Evolutionary conservation across 2,329 filamentous ascomycete genomes (phyloP).

Genomic region (Aulographum hederae): DNA sequence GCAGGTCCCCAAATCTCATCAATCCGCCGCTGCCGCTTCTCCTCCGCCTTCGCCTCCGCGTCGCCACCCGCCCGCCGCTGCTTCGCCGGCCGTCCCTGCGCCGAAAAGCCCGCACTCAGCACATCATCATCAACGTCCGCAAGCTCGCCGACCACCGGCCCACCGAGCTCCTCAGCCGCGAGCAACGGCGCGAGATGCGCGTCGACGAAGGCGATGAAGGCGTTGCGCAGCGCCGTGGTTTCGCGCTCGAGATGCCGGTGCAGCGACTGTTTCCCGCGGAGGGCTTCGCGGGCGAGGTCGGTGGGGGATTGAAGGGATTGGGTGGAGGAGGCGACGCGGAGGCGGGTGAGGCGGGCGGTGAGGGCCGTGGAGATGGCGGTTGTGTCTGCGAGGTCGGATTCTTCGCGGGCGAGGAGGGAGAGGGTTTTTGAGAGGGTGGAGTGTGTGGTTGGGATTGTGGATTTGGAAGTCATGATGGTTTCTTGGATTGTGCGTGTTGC

Average conservation of each 20-base stretch:
- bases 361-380: constrained; percentile 27
- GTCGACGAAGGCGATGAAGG: constrained; percentile 54
- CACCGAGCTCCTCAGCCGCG: constrained; percentile 67
- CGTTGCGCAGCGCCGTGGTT: constrained; percentile 40
- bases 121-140: constrained; percentile 42
- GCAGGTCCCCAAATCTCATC: constrained; percentile 29
- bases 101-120: constrained; percentile 34
- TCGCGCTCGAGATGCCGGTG: constrained; percentile 42
- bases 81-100: constrained; percentile 25
- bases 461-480: constrained; percentile 45
- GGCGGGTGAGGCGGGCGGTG: constrained; percentile 36
- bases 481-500: constrained; percentile 50
- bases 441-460: constrained; percentile 31
- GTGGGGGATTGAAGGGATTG: constrained; percentile 39
- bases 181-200: constrained; percentile 54
- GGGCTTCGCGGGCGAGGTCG: constrained; percentile 42
- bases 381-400: constrained; percentile 28
- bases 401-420: constrained; percentile 23
- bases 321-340: constrained; percentile 39
- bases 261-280: constrained; percentile 40
- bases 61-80: constrained; percentile 21
- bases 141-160: constrained; percentile 62
- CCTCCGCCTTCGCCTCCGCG: constrained; percentile 5
- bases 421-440: constrained; percentile 20
- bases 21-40: constrained; percentile 27